A percentile compares a stretch with the other conserved stretches of the same genome.
Evolutionary conservation across 2,329 filamentous ascomycete species (phyloP).

Genomic region (Talaromyces islandicus): DNA sequence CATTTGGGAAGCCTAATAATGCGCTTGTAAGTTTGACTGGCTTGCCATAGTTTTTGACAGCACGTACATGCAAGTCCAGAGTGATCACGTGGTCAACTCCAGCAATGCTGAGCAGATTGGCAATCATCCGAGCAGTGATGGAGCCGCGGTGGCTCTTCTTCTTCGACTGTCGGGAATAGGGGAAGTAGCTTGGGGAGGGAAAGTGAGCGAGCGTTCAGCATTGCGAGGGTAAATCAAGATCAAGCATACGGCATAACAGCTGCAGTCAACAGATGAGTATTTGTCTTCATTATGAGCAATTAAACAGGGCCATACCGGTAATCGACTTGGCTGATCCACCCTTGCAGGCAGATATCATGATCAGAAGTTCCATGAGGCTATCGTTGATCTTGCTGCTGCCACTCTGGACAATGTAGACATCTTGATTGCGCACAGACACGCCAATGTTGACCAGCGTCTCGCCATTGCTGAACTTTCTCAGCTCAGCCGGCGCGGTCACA

Average conservation of each 20-base stretch:
- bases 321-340: constrained; percentile 95
- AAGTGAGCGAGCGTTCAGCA: constrained; percentile 22
- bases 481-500: constrained; percentile 52
- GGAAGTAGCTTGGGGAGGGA: constrained; percentile 63
- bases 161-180: constrained; percentile 98
- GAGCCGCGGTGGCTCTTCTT: constrained; percentile 96
- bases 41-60: not conserved
- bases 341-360: constrained; percentile 98
- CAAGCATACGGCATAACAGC: constrained; percentile 44
- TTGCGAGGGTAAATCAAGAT: constrained; percentile 24
- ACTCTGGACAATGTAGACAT: constrained; percentile 98
- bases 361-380: constrained; percentile 97
- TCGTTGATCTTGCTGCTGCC: constrained; percentile 96
- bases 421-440: constrained; percentile 80
- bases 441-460: constrained; percentile 65
- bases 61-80: constrained; percentile 76
- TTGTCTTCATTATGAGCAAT: not conserved
- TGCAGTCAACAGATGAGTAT: constrained; percentile 11
- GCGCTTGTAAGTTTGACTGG: not conserved
- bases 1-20: constrained; percentile 74
- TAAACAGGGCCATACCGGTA: constrained; percentile 60
- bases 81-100: constrained; percentile 97
- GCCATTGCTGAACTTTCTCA: constrained; percentile 64
- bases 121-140: constrained; percentile 94
- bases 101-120: constrained; percentile 86